phyloP scores from a whole-genome alignment of 2,329 filamentous ascomycete species.

The Xylariaceae sp. region DNA sequence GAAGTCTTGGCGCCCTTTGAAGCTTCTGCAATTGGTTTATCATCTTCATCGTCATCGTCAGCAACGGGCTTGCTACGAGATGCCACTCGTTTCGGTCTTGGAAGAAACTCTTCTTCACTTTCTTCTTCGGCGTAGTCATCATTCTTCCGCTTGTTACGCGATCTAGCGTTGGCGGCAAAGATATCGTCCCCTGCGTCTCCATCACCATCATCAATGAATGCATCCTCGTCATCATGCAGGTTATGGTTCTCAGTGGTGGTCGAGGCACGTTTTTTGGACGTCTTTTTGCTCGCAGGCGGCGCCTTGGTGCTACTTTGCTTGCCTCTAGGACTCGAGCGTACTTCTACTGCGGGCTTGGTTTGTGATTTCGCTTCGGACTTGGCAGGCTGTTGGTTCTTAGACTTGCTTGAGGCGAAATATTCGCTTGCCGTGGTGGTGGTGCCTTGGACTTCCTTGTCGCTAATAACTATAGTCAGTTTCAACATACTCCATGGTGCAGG shows the following conservation, averaged over 20 bases:
- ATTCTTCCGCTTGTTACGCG: conserved; percentile 68
- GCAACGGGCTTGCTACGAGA: conserved; percentile 48
- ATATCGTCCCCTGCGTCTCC: conserved; percentile 81
- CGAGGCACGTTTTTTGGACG: conserved; percentile 51
- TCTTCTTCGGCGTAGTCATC: conserved; percentile 78
- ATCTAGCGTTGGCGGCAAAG: conserved; percentile 74
- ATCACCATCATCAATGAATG: conserved; percentile 71
- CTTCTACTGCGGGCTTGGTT: conserved; percentile 49
- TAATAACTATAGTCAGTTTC: conserved; percentile 28
- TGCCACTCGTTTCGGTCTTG: conserved; percentile 64
- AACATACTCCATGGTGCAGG: not conserved
- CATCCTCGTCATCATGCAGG: conserved; percentile 59
- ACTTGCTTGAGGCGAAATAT: conserved; percentile 59
- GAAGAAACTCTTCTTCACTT: conserved; percentile 71
- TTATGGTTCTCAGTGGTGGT: conserved; percentile 49
- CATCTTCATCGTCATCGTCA: conserved; percentile 38
- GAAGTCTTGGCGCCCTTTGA: conserved; percentile 42
- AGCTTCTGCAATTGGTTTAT: conserved; percentile 37
- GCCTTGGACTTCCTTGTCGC: conserved; percentile 53
- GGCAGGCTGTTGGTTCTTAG: conserved; percentile 49
- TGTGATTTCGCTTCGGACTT: conserved; percentile 49
- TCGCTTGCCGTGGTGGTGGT: conserved; percentile 61
- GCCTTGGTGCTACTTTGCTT: conserved; percentile 46
- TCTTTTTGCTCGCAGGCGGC: conserved; percentile 40
- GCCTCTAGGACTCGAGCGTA: conserved; percentile 60